Evolutionary conservation across 345 rosid species (phyloP).

Genomic region (Syzygium jambos): DNA sequence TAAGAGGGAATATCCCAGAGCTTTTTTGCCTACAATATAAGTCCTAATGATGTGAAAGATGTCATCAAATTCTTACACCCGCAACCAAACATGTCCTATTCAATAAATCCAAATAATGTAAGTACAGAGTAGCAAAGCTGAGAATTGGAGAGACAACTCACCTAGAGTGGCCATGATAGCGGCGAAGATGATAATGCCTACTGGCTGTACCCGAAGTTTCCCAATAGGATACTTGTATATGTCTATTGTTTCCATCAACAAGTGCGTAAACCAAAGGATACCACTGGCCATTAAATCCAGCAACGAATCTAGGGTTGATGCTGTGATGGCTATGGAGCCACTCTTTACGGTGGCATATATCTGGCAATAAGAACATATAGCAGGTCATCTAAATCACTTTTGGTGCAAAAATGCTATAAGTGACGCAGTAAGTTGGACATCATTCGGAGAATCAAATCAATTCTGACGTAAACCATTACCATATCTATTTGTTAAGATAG

Average conservation of each 20-base stretch:
- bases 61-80: not conserved
- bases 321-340: constrained; percentile 2
- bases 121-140: not conserved
- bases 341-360: constrained; percentile 1
- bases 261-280: constrained; percentile 7
- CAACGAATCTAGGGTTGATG: constrained; percentile 4
- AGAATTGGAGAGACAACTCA: not conserved
- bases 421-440: not conserved
- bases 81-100: not conserved
- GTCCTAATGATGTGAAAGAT: not conserved
- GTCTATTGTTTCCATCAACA: not conserved
- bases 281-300: constrained; percentile 6
- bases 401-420: not conserved
- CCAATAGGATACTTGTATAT: constrained; percentile 6
- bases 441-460: not conserved
- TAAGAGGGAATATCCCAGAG: not conserved
- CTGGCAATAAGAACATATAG: not conserved
- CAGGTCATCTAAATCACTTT: not conserved
- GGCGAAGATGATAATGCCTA: constrained; percentile 4
- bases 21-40: not conserved
- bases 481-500: not conserved
- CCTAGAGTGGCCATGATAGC: constrained; percentile 9
- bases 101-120: no score
- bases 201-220: constrained; percentile 8
- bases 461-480: not conserved